These are phyloP conservation scores for Auriscalpium vulgare DNA, from an alignment of 768 basidiomycete species.

Conservation along the genomic window DNA sequence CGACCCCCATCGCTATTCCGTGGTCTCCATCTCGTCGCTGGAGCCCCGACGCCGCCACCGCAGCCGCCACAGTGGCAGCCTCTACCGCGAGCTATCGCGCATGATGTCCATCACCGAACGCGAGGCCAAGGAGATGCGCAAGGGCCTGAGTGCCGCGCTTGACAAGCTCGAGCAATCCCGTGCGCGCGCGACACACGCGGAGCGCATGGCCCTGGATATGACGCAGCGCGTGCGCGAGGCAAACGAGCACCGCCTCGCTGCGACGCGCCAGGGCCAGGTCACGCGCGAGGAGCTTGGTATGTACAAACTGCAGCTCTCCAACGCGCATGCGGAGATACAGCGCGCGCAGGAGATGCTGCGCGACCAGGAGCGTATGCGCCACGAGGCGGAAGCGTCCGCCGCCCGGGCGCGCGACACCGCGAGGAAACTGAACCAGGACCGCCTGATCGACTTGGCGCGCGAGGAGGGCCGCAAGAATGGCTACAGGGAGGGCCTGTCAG, in stretches of 20 bases:
- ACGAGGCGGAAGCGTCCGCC: slow-evolving; percentile 39
- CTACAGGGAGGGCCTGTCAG: slow-evolving; percentile 32
- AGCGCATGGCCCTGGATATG: slow-evolving; percentile 39
- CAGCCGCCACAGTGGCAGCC: slow-evolving; percentile 4
- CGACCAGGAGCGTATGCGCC: slow-evolving; percentile 33
- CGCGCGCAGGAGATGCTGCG: slow-evolving; percentile 36
- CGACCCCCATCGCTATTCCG: background rate
- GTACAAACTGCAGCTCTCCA: slow-evolving; percentile 38
- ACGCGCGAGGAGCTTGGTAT: slow-evolving; percentile 35
- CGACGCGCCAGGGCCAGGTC: slow-evolving; percentile 31
- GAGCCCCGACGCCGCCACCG: slow-evolving; percentile 12
- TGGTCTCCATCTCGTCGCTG: slow-evolving; percentile 11
- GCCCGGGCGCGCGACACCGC: slow-evolving; percentile 37
- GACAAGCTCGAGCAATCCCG: slow-evolving; percentile 33
- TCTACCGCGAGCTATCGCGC: slow-evolving; percentile 12
- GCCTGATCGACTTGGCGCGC: slow-evolving; percentile 30
- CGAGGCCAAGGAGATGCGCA: slow-evolving; percentile 21
- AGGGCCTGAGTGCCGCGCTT: slow-evolving; percentile 20
- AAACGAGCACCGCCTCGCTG: slow-evolving; percentile 29
- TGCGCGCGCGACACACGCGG: slow-evolving; percentile 35
- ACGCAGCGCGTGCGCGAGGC: slow-evolving; percentile 33
- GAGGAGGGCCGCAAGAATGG: slow-evolving; percentile 37
- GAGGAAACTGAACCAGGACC: slow-evolving; percentile 34
- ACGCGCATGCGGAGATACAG: slow-evolving; percentile 36
- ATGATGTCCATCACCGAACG: slow-evolving; percentile 12